phyloP scores from a whole-genome alignment of 2,329 filamentous ascomycete species.

The Colletotrichum tabaci region DNA sequence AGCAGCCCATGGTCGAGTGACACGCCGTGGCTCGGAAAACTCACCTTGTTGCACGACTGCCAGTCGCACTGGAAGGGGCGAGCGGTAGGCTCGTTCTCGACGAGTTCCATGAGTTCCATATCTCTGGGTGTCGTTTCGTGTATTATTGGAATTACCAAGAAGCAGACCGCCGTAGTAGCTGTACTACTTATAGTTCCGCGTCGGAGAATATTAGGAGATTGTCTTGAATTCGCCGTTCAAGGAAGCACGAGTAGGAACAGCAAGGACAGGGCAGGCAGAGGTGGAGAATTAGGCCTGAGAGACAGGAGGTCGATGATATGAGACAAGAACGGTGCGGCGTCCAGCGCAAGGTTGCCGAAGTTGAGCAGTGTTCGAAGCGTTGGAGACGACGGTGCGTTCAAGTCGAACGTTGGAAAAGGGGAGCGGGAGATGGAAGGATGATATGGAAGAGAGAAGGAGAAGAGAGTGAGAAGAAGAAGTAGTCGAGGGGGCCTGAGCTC shows the following conservation, averaged over 20 bases:
- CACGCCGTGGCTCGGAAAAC: slow-evolving; percentile 42
- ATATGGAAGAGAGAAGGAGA: slow-evolving; percentile 20
- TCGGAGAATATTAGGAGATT: slow-evolving; percentile 29
- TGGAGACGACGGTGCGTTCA: slow-evolving; percentile 32
- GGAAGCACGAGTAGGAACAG: slow-evolving; percentile 20
- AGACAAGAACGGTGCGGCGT: slow-evolving; percentile 42
- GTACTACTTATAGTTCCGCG: slow-evolving; percentile 39
- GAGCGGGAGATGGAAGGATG: slow-evolving; percentile 26
- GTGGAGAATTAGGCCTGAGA: slow-evolving; percentile 27
- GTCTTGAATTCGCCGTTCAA: slow-evolving; percentile 37
- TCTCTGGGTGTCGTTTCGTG: slow-evolving; percentile 47
- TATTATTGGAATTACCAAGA: slow-evolving; percentile 52
- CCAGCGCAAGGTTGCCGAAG: slow-evolving; percentile 43
- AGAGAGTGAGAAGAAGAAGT: slow-evolving; percentile 4
- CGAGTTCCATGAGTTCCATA: slow-evolving; percentile 77
- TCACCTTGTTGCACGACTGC: slow-evolving; percentile 74
- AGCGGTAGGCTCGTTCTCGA: slow-evolving; percentile 74
- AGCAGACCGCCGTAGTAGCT: slow-evolving; percentile 41
- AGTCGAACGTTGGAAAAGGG: slow-evolving; percentile 9
- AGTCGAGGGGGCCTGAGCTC: slow-evolving; percentile 37
- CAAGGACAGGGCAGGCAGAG: slow-evolving; percentile 4
- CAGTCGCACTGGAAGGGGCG: slow-evolving; percentile 77
- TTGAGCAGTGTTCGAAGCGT: slow-evolving; percentile 36
- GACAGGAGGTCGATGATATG: slow-evolving; percentile 36
- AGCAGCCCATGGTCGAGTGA: neutral